Evolutionary conservation across 257 asterid species (phyloP).

Genomic region (Leonotis leonurus): DNA sequence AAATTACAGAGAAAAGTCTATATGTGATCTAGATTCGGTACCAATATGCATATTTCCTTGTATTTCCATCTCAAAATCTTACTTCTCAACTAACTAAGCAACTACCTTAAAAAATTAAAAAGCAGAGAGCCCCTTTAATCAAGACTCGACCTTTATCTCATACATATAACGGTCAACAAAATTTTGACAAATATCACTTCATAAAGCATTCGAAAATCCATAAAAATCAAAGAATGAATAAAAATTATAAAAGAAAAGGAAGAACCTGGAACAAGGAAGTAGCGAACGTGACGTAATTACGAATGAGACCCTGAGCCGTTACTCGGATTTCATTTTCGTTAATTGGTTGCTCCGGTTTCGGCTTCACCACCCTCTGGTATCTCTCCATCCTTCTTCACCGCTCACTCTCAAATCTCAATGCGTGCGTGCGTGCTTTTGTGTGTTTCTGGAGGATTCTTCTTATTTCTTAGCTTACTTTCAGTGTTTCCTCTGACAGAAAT

Average conservation of each 20-base stretch:
- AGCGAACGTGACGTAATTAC: constrained; percentile 52
- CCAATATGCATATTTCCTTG: not conserved
- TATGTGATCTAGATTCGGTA: not conserved
- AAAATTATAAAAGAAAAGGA: not conserved
- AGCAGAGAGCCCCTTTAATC: not conserved
- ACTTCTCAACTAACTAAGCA: not conserved
- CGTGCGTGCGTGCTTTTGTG: not conserved
- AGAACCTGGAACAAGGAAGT: constrained; percentile 47
- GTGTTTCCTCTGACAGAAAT: not conserved
- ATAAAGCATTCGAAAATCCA: not conserved
- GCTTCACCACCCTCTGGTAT: constrained; percentile 53
- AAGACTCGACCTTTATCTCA: not conserved
- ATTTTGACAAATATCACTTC: not conserved
- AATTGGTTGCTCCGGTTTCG: constrained; percentile 38
- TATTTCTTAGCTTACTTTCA: not conserved
- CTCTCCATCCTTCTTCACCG: constrained; percentile 39
- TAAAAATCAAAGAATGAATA: not conserved
- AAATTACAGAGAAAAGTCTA: not conserved
- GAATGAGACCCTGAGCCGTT: constrained; percentile 54
- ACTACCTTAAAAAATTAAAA: not conserved
- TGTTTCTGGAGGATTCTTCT: constrained; percentile 20
- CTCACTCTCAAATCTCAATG: not conserved
- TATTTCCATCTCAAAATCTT: not conserved
- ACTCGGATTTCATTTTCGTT: constrained; percentile 58
- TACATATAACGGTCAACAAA: not conserved